phyloP scores from a whole-genome alignment of 169 alveolate species.

The Plasmodium gonderi region DNA sequence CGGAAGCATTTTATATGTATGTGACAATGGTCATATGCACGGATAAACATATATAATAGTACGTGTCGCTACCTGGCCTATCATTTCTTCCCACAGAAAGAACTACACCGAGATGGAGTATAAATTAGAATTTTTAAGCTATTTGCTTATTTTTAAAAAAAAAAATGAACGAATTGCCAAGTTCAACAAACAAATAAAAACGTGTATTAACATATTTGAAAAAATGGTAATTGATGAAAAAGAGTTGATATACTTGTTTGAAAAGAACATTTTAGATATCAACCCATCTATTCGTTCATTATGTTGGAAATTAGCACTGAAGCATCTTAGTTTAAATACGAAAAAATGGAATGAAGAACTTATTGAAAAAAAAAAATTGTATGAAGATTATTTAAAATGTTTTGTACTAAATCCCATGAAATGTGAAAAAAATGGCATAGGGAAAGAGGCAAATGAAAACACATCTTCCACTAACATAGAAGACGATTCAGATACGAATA shows the following conservation, averaged over 20 bases:
- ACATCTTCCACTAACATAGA: constrained; percentile 3
- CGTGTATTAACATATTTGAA: constrained; percentile 71
- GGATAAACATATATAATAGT: too few species aligned
- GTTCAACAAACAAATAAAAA: constrained; percentile 65
- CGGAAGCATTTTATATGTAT: neutral
- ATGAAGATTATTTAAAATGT: constrained; percentile 61
- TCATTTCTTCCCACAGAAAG: neutral
- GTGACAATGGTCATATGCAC: neutral
- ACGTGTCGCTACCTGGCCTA: too few species aligned
- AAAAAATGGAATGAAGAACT: constrained; percentile 67
- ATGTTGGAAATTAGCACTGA: constrained; percentile 74
- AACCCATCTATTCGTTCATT: constrained; percentile 71
- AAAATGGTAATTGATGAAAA: constrained; percentile 49
- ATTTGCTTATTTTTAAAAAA: constrained; percentile 54
- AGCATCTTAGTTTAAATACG: constrained; percentile 66
- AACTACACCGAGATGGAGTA: constrained; percentile 50
- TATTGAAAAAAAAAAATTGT: constrained; percentile 46
- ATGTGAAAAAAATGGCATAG: neutral
- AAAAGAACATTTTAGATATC: constrained; percentile 64
- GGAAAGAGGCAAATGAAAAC: neutral
- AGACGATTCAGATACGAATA: constrained; percentile 27
- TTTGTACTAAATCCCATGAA: constrained; percentile 43
- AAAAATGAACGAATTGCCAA: constrained; percentile 67
- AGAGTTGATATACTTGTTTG: constrained; percentile 54
- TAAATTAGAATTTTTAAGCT: constrained; percentile 60